Base-by-base conservation (phyloP, 345 rosid species). In the Citrus australasica region DNA sequence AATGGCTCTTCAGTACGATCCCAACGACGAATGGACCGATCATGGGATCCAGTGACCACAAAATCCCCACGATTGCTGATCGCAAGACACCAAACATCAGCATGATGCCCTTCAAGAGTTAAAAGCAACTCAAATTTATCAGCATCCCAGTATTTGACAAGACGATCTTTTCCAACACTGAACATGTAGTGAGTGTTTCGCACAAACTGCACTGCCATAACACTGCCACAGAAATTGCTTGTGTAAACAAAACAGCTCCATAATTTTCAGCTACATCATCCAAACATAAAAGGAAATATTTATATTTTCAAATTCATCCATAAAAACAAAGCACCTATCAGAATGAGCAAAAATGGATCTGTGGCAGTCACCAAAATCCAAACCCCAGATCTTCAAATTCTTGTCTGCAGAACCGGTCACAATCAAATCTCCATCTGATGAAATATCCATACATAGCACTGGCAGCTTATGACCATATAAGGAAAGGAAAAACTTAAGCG, bases 341-440 rank as follows among this genome's bases (percentile, higher is more conserved):
- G 85, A 79, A 78, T 96, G 99, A 83, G 99, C 99, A 84, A 96
- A 96, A 78, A 96, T 87, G 72, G 99, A 94, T 81, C 89, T 96
- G 66, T 94, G 99, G 84, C 99, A 94, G 82, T 96, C 95, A 67
- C 99, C 98, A 82, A 96, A 96, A 87, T 96, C 99, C 87, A 96
- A 81, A 71, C 98, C 99, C 99, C 98, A 96, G 71, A 96, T 94
- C 84, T 90, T 94, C 76, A 96, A 64, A 87, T 96, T 96, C 82
- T 96, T 96, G 86, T 96, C 98, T 73, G 94, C 97, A 42, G 98
- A 96, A 48, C 99, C 98, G 61, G 98, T 94, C 66, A 94, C 98
- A 71, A 96, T 86, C 86, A 92, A 80, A 85, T 88, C 97, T 77
- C 99, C 99, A 85, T 96, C 98, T 6, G 99, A 96, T 71, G 98